Percentiles rank a stretch among this genome's conserved stretches.
These are phyloP conservation scores for Mortierella sp. DNA, from an alignment of 371 early-diverging fungal species.

Conservation along the genomic window DNA sequence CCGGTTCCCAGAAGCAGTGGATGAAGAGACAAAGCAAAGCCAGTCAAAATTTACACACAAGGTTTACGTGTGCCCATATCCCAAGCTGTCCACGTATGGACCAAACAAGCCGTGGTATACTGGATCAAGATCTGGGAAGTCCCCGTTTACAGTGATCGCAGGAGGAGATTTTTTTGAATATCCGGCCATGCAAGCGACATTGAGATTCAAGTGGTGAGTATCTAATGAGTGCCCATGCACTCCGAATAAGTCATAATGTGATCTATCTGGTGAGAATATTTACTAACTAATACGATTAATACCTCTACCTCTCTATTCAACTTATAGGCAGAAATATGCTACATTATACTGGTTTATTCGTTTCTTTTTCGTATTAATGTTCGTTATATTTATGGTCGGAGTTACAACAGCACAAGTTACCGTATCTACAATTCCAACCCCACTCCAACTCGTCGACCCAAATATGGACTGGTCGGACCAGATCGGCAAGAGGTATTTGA, in stretches of 20 bases:
- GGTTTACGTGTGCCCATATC: slow-evolving; percentile 44
- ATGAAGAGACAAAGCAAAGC: slow-evolving; percentile 20
- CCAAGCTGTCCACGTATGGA: slow-evolving; percentile 28
- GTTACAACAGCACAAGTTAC: slow-evolving; percentile 26
- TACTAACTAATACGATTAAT: no score
- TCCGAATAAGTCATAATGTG: neutral
- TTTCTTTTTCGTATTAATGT: slow-evolving; percentile 17
- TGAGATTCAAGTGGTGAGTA: slow-evolving; percentile 44
- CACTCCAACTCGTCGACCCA: no score
- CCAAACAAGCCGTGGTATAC: neutral
- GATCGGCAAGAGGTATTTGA: slow-evolving; percentile 11
- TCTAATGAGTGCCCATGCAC: neutral
- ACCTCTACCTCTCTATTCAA: neutral
- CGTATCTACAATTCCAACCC: neutral
- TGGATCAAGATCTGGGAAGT: neutral
- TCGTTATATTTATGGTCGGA: slow-evolving; percentile 15
- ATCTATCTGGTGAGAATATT: neutral
- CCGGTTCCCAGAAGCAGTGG: slow-evolving; percentile 17
- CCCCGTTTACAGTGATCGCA: slow-evolving; percentile 37
- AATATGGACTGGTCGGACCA: no score
- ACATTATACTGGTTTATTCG: slow-evolving; percentile 24
- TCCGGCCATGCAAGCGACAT: slow-evolving; percentile 40
- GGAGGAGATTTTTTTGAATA: slow-evolving; percentile 41
- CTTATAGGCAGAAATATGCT: slow-evolving; percentile 39
- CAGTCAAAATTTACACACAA: slow-evolving; percentile 20